Evolutionary conservation across 2,329 filamentous ascomycete species (phyloP), one percentile per base, ranked within the genome.

Genomic region (Stachybotrys chlorohalonatus): DNA sequence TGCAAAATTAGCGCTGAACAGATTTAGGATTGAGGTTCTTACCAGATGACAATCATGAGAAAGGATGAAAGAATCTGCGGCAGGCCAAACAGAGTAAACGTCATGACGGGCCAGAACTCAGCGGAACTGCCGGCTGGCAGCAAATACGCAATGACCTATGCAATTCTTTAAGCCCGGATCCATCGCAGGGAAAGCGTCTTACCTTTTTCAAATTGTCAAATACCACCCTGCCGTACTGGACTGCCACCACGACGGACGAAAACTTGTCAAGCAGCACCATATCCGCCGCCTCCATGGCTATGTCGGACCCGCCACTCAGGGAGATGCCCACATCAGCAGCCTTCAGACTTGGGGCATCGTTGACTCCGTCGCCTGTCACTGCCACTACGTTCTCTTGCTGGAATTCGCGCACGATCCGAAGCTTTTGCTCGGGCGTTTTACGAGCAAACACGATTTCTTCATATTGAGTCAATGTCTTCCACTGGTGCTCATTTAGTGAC

Each of bases 351-450:
- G 90, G 89, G 0, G 89, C 87, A 64, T 95, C 90, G 63, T 95
- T 95, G 60, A 93, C 89, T 16, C 90, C 90, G 61, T 95, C 90
- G 45, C 90, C 90, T 2, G 92, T 89, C 82, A 95, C 94, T 46
- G 85, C 90, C 1, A 95, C 83, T 1, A 88, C 85, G 68, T 60
- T 86, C 64, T 80, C 75, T 8, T 75, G 69, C 64, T 89, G 87
- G 57, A 90, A 85, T 65, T 89, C 86, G 32, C 81, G 81, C n/a
- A 92, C 87, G 57, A 91, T 91, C 39, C 86, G 83, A 7, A 91
- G 79, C 66, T 92, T 92, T 65, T 91, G 87, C 63, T 91, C 87
- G 0, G 87, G 87, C 0, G 87, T 90, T 0, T 87, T 91, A 11
- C 86, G 77, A 1, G 87, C 84, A 64, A 91, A 90, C 11, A 91